phyloP scores from a whole-genome alignment of 2,329 filamentous ascomycete genomes.

The Monilinia aucupariae region DNA sequence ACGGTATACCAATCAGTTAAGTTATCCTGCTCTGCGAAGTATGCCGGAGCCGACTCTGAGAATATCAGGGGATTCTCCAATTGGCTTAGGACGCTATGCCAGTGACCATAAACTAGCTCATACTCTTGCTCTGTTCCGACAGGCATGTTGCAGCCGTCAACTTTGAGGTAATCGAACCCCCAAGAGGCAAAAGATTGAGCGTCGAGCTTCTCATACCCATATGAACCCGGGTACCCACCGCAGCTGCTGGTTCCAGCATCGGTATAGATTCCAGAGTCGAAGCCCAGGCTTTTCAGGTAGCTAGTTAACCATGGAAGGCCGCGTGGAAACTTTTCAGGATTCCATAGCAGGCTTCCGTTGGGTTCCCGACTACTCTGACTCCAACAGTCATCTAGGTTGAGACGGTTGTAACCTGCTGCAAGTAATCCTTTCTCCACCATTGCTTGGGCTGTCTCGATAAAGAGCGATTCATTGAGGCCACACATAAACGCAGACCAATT shows the following conservation, averaged over 20 bases:
- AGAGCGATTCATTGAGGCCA: slow-evolving; percentile 44
- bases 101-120: slow-evolving; percentile 38
- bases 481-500: slow-evolving; percentile 47
- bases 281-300: slow-evolving; percentile 50
- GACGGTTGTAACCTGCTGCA: slow-evolving; percentile 50
- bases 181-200: slow-evolving; percentile 49
- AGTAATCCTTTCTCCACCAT: slow-evolving; percentile 46
- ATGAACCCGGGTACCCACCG: slow-evolving; percentile 51
- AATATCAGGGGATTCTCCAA: slow-evolving; percentile 33
- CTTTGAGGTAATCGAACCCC: slow-evolving; percentile 56
- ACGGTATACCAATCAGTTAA: slow-evolving; percentile 41
- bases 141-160: slow-evolving; percentile 50
- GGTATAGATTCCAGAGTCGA: slow-evolving; percentile 61
- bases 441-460: slow-evolving; percentile 43
- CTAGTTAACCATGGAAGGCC: slow-evolving; percentile 52
- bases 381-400: slow-evolving; percentile 62
- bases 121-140: slow-evolving; percentile 37
- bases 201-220: slow-evolving; percentile 54
- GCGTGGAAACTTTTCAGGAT: slow-evolving; percentile 50
- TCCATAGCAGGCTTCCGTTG: slow-evolving; percentile 41
- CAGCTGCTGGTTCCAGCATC: slow-evolving; percentile 45
- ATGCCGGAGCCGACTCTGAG: slow-evolving; percentile 41
- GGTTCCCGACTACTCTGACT: slow-evolving; percentile 41
- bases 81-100: slow-evolving; percentile 38
- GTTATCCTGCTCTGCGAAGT: slow-evolving; percentile 44